Base-by-base conservation (phyloP, 2,329 filamentous ascomycete species). In the Amauroascus verrucosus region DNA sequence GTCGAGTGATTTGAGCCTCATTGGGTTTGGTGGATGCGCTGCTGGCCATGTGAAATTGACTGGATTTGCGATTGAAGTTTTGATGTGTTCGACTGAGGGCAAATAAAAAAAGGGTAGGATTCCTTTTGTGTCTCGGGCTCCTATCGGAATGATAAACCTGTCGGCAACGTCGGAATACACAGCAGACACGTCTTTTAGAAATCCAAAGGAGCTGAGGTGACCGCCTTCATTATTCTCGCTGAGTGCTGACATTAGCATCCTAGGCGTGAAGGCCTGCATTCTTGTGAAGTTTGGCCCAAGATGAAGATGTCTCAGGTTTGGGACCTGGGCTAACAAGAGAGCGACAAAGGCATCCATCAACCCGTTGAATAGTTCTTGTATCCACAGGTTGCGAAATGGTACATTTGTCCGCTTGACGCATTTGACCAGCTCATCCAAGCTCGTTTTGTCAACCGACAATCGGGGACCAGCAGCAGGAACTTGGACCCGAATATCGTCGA, bases 61-160 rank as follows among this genome's bases (percentile, higher is more conserved):
- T 1, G 57, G 57, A 30, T 57, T 63, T n/a, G 61, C 44, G 26
- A 63, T 55, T 3, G 51, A 53, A 41, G 48, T 51, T 18, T 37
- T 43, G 47, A 63, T 51, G 16, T n/a, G 54, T 55, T 57, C 9
- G 18, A 61, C 16, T 9, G 37, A 54, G 11, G 56, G 59, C 16
- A 63, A 30, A 47, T 62, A 62, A 22, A 62, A 59, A 7, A 61
- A 44, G 26, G 59, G 45, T n/a, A 63, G 26, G 40, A 57, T 18
- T 46, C 58, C 58, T 35, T 45, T 28, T 2, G 57, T 59, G 30
- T 59, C 59, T 14, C 49, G 57, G 44, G 45, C 6, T 2, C n/a
- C n/a, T n/a, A n/a, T n/a, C n/a, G n/a, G n/a, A n/a, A n/a, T n/a
- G n/a, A n/a, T n/a, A n/a, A n/a, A n/a, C n/a, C n/a, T n/a, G n/a